Conservation (phyloP, 2,329 filamentous ascomycete species). For the Cladorrhinum sp. region DNA sequence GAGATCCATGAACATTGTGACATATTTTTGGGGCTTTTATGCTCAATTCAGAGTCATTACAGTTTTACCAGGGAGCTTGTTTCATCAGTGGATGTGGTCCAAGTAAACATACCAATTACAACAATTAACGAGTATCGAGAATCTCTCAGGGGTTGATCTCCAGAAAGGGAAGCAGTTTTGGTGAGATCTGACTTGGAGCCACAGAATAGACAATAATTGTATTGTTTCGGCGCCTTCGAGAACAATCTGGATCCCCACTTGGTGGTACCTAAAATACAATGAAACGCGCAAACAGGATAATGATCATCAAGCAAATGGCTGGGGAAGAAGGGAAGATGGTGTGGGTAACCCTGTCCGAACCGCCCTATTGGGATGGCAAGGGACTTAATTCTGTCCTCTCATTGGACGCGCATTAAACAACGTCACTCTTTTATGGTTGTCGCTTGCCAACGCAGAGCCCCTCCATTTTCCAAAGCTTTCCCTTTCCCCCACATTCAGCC, state of each 20-base stretch:
- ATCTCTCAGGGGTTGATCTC: no score
- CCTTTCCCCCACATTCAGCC: conserved; percentile 7
- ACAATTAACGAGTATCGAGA: no score
- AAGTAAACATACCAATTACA: no score
- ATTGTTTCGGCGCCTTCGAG: background rate
- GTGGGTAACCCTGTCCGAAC: conserved; percentile 24
- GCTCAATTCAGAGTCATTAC: no score
- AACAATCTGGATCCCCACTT: background rate
- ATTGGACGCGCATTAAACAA: conserved; percentile 19
- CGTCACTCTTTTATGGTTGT: conserved; percentile 24
- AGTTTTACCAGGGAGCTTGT: no score
- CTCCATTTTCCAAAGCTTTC: conserved; percentile 9
- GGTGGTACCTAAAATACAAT: background rate
- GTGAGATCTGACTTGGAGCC: no score
- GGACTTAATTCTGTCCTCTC: conserved; percentile 16
- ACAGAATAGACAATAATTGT: background rate
- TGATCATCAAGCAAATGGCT: conserved; percentile 2
- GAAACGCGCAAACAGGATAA: background rate
- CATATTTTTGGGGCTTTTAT: no score
- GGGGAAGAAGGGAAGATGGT: conserved; percentile 13
- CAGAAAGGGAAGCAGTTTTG: no score
- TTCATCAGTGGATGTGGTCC: no score
- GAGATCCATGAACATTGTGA: no score
- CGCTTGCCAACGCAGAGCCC: conserved; percentile 32
- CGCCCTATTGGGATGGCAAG: conserved; percentile 27